Percentiles rank a stretch among this genome's conserved stretches.
Evolutionary conservation across 2,329 filamentous ascomycete genomes (phyloP).

Genomic region (Aureobasidium subglaciale): DNA sequence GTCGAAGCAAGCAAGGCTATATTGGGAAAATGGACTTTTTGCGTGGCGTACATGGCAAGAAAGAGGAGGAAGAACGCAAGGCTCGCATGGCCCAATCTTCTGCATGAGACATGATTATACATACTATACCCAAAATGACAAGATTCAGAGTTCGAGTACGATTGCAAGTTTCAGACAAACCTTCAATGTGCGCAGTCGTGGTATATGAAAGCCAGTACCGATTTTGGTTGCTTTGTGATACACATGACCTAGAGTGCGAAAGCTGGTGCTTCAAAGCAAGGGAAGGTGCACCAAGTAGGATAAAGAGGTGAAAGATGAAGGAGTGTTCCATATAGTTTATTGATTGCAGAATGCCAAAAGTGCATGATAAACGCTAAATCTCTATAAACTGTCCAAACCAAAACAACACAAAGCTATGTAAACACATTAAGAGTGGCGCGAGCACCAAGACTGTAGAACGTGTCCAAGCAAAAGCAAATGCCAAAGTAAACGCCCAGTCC

Average conservation of each 20-base stretch:
- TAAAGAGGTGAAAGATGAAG: too few species aligned
- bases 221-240: too few species aligned
- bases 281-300: too few species aligned
- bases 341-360: neutral
- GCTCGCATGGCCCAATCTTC: conserved; percentile 31
- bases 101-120: neutral
- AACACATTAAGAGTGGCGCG: neutral
- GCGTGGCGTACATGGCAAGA: conserved; percentile 48
- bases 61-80: conserved; percentile 49
- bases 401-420: neutral
- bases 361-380: neutral
- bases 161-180: too few species aligned
- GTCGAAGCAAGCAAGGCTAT: conserved; percentile 56
- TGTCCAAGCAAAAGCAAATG: neutral
- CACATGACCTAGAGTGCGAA: too few species aligned
- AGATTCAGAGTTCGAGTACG: too few species aligned
- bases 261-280: too few species aligned
- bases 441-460: neutral
- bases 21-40: conserved; percentile 57
- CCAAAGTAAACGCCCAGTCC: neutral
- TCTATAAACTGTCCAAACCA: neutral
- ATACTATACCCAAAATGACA: neutral
- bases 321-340: conserved; percentile 1
- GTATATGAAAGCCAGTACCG: too few species aligned
- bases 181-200: too few species aligned